Base-by-base conservation (phyloP, 495 filamentous ascomycete genomes). In the Cercophora scortea region DNA sequence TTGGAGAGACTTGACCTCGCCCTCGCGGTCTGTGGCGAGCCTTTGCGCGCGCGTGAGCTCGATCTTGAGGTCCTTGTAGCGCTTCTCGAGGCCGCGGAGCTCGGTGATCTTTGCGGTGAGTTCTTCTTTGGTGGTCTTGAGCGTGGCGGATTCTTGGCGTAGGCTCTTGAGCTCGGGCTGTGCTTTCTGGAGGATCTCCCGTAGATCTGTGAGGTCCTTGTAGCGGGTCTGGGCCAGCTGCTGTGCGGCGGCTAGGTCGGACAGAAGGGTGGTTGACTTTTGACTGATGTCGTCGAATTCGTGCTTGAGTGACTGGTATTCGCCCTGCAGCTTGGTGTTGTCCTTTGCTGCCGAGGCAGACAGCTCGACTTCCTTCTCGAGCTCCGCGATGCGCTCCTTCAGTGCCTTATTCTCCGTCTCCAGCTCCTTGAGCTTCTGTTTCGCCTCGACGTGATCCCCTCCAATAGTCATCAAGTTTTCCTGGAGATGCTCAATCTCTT, bases 181-280 rank as follows among this genome's bases (percentile, higher is more conserved):
- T 9, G 85, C 73, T 61, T 91, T 95, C 48, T 92, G 85, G 9
- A 96, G 70, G 8, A 88, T 79, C 36, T 88, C 83, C 33, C 84
- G 73, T 42, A 93, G 68, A 38, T 95, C 88, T 0, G 84, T 86
- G 3, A 96, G 69, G 51, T 96, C 90, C 61, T 91, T 95, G 70
- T 89, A 97, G 8, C 94, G 79, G 32, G 81, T 81, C 44, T 90
- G 81, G 1, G 93, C 90, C 16, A 97, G 73, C 63, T 94, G 83
- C 60, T 96, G 79, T 0, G 90, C 86, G 8, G 90, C 92, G 1
- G 84, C 86, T 12, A 96, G 77, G 64, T 98, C 92, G 3, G 84
- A 89, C 54, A 94, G 83, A 9, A 96, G 65, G 0, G 81, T 79
- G 4, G 79, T 75, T 0, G 83, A 77, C 58, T 82, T 88, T 38